Evolutionary conservation across 2,329 filamentous ascomycete genomes (phyloP), one percentile per base, ranked within the genome.

Genomic region (Aspergillus arachidicola): DNA sequence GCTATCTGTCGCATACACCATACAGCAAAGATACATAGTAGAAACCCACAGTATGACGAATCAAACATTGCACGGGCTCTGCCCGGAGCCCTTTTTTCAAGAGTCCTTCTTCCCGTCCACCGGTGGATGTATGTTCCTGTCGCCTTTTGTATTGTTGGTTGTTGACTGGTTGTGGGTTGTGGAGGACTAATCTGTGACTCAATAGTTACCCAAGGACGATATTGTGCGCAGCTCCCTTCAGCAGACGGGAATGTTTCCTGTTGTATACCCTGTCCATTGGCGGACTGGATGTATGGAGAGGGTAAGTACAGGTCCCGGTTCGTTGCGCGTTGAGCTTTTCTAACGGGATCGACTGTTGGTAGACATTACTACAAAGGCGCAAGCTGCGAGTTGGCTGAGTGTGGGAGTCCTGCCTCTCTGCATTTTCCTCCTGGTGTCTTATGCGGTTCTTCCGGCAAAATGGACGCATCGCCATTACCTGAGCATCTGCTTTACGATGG

Each of bases 381-480:
- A 82, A 55, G 86, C 87, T 16, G 89, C 92, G n/a, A 91, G 93
- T 77, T 96, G 92, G 88, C 82, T 97, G 61, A 93, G 92, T 66
- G 88, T 96, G 19, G 87, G 84, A 11, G 88, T 92, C 60, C 84
- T 93, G 48, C 79, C 90, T 55, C 88, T 91, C 70, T 90, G 91
- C 65, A 73, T 88, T 19, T 94, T 95, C 73, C 82, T 98, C 61
- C 81, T 98, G 19, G 58, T 92, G 6, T 96, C 93, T 6, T 98
- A 93, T 84, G 81, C 87, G 4, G 83, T 90, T 16, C 83, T 99
- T 26, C 94, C 95, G 0, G 87, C 92, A 28, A 93, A 96, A 71
- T 94, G 92, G 81, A 97, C 95, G 7, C 88, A 93, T 73, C 89
- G 94, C 59, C 95, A 99, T 77, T 98, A 98, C 73, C 83, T 99